Conservation (phyloP, 768 basidiomycete genomes). For the Amanita jacksonii region DNA sequence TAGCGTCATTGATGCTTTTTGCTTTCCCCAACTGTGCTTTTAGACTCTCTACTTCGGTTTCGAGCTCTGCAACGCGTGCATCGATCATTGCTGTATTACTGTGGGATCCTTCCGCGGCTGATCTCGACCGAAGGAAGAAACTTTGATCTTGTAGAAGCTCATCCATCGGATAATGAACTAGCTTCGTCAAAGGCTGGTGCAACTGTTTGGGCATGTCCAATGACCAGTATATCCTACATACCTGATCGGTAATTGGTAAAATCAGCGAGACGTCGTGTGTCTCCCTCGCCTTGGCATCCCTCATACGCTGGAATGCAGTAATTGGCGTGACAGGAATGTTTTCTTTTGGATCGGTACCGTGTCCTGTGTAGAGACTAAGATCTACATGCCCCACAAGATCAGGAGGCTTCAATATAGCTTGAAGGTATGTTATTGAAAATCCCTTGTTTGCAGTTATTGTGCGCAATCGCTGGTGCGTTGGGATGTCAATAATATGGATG, state of each 20-base stretch:
- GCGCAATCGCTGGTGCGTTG: conserved; percentile 84
- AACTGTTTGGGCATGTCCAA: background rate
- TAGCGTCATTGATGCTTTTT: conserved; percentile 84
- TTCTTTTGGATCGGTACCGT: conserved; percentile 37
- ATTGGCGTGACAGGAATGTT: conserved; percentile 58
- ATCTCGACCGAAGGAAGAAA: conserved; percentile 46
- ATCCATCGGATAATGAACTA: conserved; percentile 33
- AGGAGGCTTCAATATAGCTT: conserved; percentile 75
- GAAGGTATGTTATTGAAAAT: conserved; percentile 59
- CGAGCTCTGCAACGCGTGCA: conserved; percentile 55
- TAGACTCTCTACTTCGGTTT: conserved; percentile 58
- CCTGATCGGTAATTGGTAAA: conserved; percentile 38
- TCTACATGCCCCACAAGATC: conserved; percentile 80
- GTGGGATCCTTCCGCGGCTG: conserved; percentile 17
- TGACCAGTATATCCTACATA: conserved; percentile 16
- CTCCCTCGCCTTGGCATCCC: conserved; percentile 56
- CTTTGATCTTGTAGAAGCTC: conserved; percentile 59
- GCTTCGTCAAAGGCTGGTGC: conserved; percentile 23
- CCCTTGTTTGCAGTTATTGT: conserved; percentile 68
- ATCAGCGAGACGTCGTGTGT: conserved; percentile 63
- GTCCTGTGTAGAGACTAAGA: conserved; percentile 35
- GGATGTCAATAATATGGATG: conserved; percentile 77
- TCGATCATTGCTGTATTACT: conserved; percentile 34
- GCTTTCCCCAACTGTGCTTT: conserved; percentile 71
- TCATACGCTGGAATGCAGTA: conserved; percentile 62